Evolutionary conservation across 1,284 basidiomycete genomes (phyloP).

Genomic region (Pisolithus thermaeus): DNA sequence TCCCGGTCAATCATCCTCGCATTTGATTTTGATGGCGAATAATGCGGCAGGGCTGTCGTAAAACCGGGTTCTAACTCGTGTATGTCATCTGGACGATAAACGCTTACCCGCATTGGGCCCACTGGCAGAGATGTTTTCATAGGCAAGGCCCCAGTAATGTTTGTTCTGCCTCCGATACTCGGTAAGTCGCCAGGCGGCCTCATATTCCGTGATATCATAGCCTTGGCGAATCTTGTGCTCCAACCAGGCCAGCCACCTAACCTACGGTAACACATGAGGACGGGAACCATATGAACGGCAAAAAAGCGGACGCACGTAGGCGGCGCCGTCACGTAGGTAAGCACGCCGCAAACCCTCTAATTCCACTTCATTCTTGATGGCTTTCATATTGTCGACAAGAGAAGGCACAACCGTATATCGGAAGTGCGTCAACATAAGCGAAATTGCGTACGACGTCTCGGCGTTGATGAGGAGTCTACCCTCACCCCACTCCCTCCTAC

Average conservation of each 20-base stretch:
- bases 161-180: constrained; percentile 72
- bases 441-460: constrained; percentile 73
- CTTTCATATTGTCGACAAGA: constrained; percentile 75
- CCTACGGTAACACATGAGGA: constrained; percentile 31
- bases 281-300: constrained; percentile 2
- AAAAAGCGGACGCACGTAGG: constrained; percentile 59
- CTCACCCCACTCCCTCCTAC: constrained; percentile 66
- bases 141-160: constrained; percentile 84
- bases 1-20: constrained; percentile 72
- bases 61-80: neutral
- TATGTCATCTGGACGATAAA: neutral
- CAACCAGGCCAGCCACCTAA: constrained; percentile 86
- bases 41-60: constrained; percentile 80
- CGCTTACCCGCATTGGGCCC: constrained; percentile 77
- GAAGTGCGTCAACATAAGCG: constrained; percentile 72
- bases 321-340: constrained; percentile 87
- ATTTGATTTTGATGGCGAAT: constrained; percentile 70
- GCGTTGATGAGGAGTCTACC: constrained; percentile 70
- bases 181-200: constrained; percentile 81
- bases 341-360: constrained; percentile 78
- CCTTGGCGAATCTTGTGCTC: constrained; percentile 74
- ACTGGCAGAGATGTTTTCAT: constrained; percentile 89
- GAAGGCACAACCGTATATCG: constrained; percentile 66
- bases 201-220: constrained; percentile 85
- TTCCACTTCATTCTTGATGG: constrained; percentile 85